A percentile compares a stretch with the other conserved stretches of the same genome.
These are phyloP conservation scores for Exsudoporus frostii DNA, from an alignment of 768 basidiomycete species.

Conservation along the genomic window DNA sequence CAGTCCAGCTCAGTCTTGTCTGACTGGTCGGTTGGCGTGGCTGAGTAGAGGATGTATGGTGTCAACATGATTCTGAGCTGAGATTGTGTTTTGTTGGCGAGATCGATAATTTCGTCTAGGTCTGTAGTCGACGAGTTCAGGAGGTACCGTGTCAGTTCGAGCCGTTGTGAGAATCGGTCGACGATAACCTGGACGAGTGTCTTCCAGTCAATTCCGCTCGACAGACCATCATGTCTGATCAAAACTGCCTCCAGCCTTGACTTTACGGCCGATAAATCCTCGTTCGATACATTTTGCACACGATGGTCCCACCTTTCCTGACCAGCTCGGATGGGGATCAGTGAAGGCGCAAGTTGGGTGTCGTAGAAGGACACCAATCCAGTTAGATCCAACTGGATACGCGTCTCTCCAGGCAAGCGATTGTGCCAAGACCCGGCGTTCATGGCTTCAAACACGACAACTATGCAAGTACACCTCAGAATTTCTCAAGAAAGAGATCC, in stretches of 20 bases:
- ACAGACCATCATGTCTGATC: constrained; percentile 9
- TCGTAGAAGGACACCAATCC: constrained; percentile 39
- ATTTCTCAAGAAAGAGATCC: background rate
- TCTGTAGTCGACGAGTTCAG: constrained; percentile 12
- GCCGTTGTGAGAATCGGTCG: constrained; percentile 30
- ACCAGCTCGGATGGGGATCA: constrained; percentile 23
- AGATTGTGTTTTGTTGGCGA: too few relatives aligned
- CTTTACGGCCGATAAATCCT: constrained; percentile 17
- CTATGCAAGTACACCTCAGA: background rate
- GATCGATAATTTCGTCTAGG: background rate
- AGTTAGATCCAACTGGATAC: constrained; percentile 33
- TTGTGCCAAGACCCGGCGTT: constrained; percentile 32
- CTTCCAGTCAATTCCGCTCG: constrained; percentile 35
- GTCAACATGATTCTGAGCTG: too few relatives aligned
- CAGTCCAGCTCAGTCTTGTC: too few relatives aligned
- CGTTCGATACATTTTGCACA: constrained; percentile 19
- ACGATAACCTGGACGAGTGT: constrained; percentile 27
- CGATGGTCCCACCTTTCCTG: constrained; percentile 34
- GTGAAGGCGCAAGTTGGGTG: constrained; percentile 28
- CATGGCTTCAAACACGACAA: constrained; percentile 3
- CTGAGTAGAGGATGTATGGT: too few relatives aligned
- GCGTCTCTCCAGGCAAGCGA: constrained; percentile 34
- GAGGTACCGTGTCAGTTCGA: constrained; percentile 27
- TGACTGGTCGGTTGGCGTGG: too few relatives aligned
- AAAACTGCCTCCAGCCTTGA: constrained; percentile 6